Base-by-base conservation (phyloP, 2,329 filamentous ascomycete genomes). In the Colletotrichum tabaci region DNA sequence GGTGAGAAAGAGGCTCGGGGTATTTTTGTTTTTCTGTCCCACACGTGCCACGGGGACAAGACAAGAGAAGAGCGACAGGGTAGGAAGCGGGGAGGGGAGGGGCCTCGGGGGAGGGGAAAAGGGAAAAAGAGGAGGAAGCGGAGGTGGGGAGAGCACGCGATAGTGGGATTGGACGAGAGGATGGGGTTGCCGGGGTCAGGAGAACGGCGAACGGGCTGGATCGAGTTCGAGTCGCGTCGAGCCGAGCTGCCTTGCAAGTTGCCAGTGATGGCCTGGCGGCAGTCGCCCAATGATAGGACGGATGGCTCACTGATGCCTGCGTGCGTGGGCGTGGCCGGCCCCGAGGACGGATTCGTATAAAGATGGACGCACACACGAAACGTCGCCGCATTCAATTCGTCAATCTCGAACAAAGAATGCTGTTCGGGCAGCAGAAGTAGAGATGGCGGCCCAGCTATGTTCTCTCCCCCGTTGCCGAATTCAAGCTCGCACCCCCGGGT, bases 1-100 rank as follows among this genome's bases (percentile, higher is more conserved):
- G 58, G 47, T 67, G 69, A 65, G 67, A 74, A 38, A 72, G 49
- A 73, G 57, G 67, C 69, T 74, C 67, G 73, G 73, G 64, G 52
- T 69, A 71, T 71, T 65, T 67, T 70, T 60, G 49, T 53, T 67
- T 71, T 71, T 57, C 64, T 62, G 64, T 71, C 68, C 68, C 68
- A 71, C 61, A 58, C 61, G 68, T 67, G 68, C 60, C 57, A 50
- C 67, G 38, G 15, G 40, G 50, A 30, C 40, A 47, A 38, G 18
- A 50, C 53, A 46, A 47, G n/a, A 44, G 30, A 61, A 44, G 42
- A 38, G 50, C 44, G 55, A 66, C 57, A 57, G 52, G 65, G 47
- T 49, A 46, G 30, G 40, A 53, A 18, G 50, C 56, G 69, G 58
- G 66, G 55, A 30, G 26, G 26, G 62, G 35, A 61, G 53, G 52